Conservation (phyloP, 768 basidiomycete genomes). For the Pleurotus giganteus region DNA sequence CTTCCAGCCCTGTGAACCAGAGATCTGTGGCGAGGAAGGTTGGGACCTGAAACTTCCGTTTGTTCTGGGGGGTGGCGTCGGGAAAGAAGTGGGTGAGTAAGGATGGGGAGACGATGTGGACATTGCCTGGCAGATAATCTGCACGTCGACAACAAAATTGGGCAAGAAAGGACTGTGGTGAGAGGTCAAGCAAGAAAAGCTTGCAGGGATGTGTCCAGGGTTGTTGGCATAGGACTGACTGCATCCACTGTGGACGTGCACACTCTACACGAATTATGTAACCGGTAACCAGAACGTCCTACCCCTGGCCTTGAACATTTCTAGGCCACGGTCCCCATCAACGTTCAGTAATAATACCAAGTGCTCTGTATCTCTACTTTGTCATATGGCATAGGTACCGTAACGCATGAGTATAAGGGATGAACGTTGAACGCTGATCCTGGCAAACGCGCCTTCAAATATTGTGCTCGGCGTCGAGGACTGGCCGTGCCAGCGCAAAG, state of each 20-base stretch:
- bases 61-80: conserved; percentile 14
- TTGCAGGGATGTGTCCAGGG: conserved; percentile 12
- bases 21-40: conserved; percentile 24
- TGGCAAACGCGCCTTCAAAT: too few species aligned
- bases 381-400: too few species aligned
- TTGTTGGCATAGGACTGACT: conserved; percentile 1
- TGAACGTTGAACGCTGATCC: too few species aligned
- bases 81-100: conserved; percentile 19
- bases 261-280: conserved; percentile 8
- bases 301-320: conserved; percentile 2
- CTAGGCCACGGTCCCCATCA: background rate
- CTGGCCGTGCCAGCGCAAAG: too few species aligned
- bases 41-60: conserved; percentile 16
- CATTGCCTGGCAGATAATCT: conserved; percentile 17
- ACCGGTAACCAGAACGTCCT: background rate
- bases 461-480: too few species aligned
- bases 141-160: conserved; percentile 10
- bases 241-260: background rate
- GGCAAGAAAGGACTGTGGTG: conserved; percentile 1
- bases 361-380: too few species aligned
- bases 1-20: conserved; percentile 53
- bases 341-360: background rate
- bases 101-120: conserved; percentile 21
- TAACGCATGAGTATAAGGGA: too few species aligned
- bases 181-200: conserved; percentile 5